Percentiles rank a stretch among this genome's conserved stretches.
Conservation (phyloP, 768 basidiomycete genomes). For the Polyporus arcularius region DNA sequence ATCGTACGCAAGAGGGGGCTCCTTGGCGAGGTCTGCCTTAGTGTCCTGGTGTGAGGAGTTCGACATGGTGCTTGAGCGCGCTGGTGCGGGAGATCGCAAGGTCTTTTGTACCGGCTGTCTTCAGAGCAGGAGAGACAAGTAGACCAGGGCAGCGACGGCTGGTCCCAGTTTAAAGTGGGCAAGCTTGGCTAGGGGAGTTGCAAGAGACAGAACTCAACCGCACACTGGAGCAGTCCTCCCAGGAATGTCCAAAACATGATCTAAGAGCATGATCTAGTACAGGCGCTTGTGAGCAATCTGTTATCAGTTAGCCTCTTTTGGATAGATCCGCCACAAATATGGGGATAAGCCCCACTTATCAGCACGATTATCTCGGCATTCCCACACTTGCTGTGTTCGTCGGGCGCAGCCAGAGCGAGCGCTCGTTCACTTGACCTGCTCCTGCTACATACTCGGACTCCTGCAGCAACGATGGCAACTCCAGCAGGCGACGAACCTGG, state of each 20-base stretch:
- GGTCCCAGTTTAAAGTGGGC: background rate
- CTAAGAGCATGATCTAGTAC: background rate
- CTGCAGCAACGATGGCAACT: slow-evolving; percentile 12
- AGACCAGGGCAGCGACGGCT: background rate
- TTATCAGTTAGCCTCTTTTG: slow-evolving; percentile 18
- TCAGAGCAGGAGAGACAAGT: background rate
- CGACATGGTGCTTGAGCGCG: slow-evolving; percentile 7
- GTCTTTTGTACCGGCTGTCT: background rate
- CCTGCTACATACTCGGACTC: background rate
- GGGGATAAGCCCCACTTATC: background rate
- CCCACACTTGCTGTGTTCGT: background rate
- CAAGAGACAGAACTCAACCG: background rate
- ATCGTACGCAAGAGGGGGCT: background rate
- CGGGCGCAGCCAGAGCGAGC: too few species aligned
- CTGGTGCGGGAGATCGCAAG: background rate
- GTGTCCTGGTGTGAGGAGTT: slow-evolving; percentile 9
- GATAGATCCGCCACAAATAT: background rate
- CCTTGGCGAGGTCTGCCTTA: slow-evolving; percentile 9
- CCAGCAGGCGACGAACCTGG: slow-evolving; percentile 19
- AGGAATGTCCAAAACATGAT: slow-evolving; percentile 2
- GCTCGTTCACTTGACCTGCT: too few species aligned
- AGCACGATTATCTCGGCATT: background rate
- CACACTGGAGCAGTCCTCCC: background rate
- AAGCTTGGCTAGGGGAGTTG: background rate
- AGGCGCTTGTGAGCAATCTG: slow-evolving; percentile 11